These are phyloP conservation scores for Penicillium salamii DNA, from an alignment of 495 filamentous ascomycete species.

Conservation along the genomic window DNA sequence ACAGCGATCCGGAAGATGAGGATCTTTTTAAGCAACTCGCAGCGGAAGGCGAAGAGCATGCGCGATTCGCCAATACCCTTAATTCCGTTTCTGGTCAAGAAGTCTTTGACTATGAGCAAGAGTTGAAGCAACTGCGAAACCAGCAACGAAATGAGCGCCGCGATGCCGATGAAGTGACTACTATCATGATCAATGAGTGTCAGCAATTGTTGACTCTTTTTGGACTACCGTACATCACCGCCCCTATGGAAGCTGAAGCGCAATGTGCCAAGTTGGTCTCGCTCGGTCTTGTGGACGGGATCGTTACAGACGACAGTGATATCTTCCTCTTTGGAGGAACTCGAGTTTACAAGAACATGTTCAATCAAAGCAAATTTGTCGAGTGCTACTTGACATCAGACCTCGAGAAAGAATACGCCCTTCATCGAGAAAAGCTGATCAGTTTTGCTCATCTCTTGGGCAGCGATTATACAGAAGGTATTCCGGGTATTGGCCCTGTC, in stretches of 20 bases:
- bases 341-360: constrained; percentile 98
- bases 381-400: constrained; percentile 92
- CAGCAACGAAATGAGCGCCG: constrained; percentile 95
- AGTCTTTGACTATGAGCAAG: constrained; percentile 75
- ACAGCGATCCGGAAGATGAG: constrained; percentile 88
- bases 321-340: constrained; percentile 97
- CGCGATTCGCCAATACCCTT: constrained; percentile 80
- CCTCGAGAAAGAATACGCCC: constrained; percentile 82
- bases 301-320: constrained; percentile 97
- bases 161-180: constrained; percentile 93
- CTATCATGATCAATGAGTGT: constrained; percentile 91
- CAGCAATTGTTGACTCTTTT: constrained; percentile 88
- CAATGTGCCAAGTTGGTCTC: constrained; percentile 90
- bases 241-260: constrained; percentile 98
- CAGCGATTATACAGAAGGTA: constrained; percentile 90
- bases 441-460: constrained; percentile 85
- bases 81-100: constrained; percentile 62
- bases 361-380: constrained; percentile 94
- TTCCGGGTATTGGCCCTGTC: constrained; percentile 87
- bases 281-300: constrained; percentile 87
- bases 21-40: constrained; percentile 82
- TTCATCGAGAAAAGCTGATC: constrained; percentile 80
- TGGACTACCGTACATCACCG: constrained; percentile 92
- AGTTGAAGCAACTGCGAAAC: constrained; percentile 79
- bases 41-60: constrained; percentile 87